These are phyloP conservation scores for Carnegiea gigantea DNA, from an alignment of 179 eudicot species.

Conservation along the genomic window DNA sequence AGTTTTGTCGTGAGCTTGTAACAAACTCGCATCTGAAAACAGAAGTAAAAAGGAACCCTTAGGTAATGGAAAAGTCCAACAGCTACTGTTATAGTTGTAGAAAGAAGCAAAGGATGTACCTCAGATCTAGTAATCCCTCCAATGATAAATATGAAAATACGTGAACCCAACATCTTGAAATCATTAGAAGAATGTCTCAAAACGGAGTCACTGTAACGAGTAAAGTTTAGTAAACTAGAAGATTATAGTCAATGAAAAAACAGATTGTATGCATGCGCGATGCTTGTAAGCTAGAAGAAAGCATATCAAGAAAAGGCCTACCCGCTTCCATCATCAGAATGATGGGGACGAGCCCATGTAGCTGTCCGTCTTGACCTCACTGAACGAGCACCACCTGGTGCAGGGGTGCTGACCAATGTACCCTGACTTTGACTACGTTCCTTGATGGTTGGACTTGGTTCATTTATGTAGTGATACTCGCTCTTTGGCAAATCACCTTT, in stretches of 20 bases:
- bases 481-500: slow-evolving; percentile 70
- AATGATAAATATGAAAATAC: slow-evolving; percentile 75
- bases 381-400: slow-evolving; percentile 56
- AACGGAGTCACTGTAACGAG: slow-evolving; percentile 60
- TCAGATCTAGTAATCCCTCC: slow-evolving; percentile 97
- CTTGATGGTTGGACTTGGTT: slow-evolving; percentile 36
- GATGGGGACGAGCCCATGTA: slow-evolving; percentile 72
- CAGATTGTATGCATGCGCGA: background rate
- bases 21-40: slow-evolving; percentile 73
- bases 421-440: slow-evolving; percentile 33
- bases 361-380: slow-evolving; percentile 93
- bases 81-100: background rate
- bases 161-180: slow-evolving; percentile 80
- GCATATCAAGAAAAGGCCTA: slow-evolving; percentile 8
- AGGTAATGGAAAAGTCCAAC: background rate
- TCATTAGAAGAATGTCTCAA: slow-evolving; percentile 54
- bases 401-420: slow-evolving; percentile 16
- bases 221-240: no score
- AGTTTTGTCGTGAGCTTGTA: slow-evolving; percentile 88
- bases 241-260: no score
- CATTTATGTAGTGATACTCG: slow-evolving; percentile 74
- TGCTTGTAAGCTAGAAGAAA: background rate
- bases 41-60: slow-evolving; percentile 23
- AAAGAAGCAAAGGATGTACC: slow-evolving; percentile 43
- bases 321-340: slow-evolving; percentile 82